Conservation (phyloP, 1,284 basidiomycete genomes). For the Anthracocystis walkeri region DNA sequence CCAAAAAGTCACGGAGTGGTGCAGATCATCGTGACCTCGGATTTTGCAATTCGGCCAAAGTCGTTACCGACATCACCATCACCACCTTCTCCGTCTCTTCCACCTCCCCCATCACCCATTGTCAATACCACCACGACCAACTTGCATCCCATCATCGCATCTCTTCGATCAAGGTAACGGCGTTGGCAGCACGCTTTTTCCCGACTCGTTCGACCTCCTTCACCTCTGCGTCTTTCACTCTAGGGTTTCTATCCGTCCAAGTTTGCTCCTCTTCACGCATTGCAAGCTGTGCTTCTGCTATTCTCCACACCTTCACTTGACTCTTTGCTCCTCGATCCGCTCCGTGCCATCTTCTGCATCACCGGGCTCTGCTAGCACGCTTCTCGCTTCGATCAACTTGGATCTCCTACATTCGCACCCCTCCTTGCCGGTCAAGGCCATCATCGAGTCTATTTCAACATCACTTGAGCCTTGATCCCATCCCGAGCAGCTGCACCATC, state of each 20-base stretch:
- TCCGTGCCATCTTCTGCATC: neutral
- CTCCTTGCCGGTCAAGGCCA: slow-evolving; percentile 20
- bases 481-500: slow-evolving; percentile 8
- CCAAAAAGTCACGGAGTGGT: no score
- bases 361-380: neutral
- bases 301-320: neutral
- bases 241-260: neutral
- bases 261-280: neutral
- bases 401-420: neutral
- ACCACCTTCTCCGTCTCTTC: neutral
- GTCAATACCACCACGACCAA: neutral
- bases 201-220: neutral
- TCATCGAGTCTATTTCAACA: neutral
- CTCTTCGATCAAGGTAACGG: neutral
- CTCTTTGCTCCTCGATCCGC: neutral
- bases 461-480: neutral
- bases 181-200: neutral
- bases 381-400: no score
- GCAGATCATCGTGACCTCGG: neutral
- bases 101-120: neutral
- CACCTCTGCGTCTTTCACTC: neutral
- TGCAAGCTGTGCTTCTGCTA: neutral
- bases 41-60: neutral
- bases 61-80: neutral
- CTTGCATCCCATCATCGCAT: neutral